A percentile compares a stretch with the other conserved stretches of the same genome.
phyloP scores from a whole-genome alignment of 352 stramenopile species.

The Pythium sukuiense region DNA sequence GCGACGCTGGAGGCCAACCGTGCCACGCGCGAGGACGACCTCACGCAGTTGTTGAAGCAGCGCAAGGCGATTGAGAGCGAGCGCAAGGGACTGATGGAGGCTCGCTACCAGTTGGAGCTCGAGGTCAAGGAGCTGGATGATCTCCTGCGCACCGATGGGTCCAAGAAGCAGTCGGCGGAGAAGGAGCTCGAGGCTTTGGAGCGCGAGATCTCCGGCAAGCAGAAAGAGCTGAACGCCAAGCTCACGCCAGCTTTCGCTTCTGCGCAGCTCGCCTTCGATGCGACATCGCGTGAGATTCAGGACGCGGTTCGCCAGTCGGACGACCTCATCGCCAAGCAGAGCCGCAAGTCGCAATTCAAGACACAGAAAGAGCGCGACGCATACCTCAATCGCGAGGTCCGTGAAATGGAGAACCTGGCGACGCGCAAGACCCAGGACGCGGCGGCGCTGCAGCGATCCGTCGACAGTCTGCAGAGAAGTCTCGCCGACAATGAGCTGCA shows the following conservation, averaged over 20 bases:
- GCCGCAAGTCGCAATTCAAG: slow-evolving; percentile 93
- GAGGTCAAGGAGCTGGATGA: slow-evolving; percentile 79
- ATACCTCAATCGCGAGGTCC: slow-evolving; percentile 71
- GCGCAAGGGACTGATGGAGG: slow-evolving; percentile 76
- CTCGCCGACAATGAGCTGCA: slow-evolving; percentile 49
- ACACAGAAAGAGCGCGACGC: slow-evolving; percentile 92
- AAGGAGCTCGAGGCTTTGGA: slow-evolving; percentile 60
- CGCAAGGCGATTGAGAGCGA: slow-evolving; percentile 61
- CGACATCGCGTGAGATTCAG: slow-evolving; percentile 70
- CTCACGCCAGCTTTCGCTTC: slow-evolving; percentile 55
- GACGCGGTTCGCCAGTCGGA: slow-evolving; percentile 70
- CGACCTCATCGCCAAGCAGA: slow-evolving; percentile 95
- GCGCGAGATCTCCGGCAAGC: slow-evolving; percentile 52
- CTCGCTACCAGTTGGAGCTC: slow-evolving; percentile 77
- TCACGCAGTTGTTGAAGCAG: slow-evolving; percentile 50
- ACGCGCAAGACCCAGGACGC: slow-evolving; percentile 61
- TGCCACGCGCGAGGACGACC: slow-evolving; percentile 48
- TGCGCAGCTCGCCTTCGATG: slow-evolving; percentile 77
- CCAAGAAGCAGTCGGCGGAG: slow-evolving; percentile 42
- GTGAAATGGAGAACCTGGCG: slow-evolving; percentile 63
- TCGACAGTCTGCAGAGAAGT: slow-evolving; percentile 41
- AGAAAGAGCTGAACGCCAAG: slow-evolving; percentile 45
- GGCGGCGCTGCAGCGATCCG: slow-evolving; percentile 36
- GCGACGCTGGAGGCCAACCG: slow-evolving; percentile 48
- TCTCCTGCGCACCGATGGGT: slow-evolving; percentile 42